phyloP scores from a whole-genome alignment of 1,284 basidiomycete species.

The Cerioporus squamosus region DNA sequence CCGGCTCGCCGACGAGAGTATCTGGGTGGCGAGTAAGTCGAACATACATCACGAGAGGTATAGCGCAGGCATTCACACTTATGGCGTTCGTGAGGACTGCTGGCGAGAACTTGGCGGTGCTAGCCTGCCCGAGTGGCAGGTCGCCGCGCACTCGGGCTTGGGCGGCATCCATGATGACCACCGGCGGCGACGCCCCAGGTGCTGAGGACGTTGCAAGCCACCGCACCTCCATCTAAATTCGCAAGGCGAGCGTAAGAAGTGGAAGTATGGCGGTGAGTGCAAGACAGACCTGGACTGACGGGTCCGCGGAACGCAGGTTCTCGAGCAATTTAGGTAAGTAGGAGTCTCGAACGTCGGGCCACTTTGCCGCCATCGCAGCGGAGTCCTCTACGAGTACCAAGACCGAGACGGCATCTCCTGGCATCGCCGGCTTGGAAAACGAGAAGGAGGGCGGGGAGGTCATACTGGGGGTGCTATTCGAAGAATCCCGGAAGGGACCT shows the following conservation, averaged over 20 bases:
- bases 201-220: constrained; percentile 41
- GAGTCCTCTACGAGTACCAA: constrained; percentile 71
- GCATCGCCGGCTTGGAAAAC: constrained; percentile 41
- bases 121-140: constrained; percentile 17
- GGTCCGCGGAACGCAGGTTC: constrained; percentile 43
- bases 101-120: constrained; percentile 22
- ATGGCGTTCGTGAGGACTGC: constrained; percentile 23
- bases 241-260: constrained; percentile 12
- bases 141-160: constrained; percentile 24
- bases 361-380: constrained; percentile 47
- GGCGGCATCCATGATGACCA: constrained; percentile 14
- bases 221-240: constrained; percentile 42
- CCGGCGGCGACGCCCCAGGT: constrained; percentile 13
- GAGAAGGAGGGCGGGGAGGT: constrained; percentile 25
- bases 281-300: constrained; percentile 40
- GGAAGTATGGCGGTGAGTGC: not conserved
- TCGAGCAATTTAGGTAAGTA: constrained; percentile 56
- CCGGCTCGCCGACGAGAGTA: constrained; percentile 42
- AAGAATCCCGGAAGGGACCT: constrained; percentile 24
- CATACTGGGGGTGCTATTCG: constrained; percentile 26
- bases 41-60: not conserved
- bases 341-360: constrained; percentile 58
- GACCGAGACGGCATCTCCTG: constrained; percentile 48
- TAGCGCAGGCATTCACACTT: constrained; percentile 15
- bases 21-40: constrained; percentile 31